Conservation (phyloP, 2,329 filamentous ascomycete species). For the Macrophomina tecta region DNA sequence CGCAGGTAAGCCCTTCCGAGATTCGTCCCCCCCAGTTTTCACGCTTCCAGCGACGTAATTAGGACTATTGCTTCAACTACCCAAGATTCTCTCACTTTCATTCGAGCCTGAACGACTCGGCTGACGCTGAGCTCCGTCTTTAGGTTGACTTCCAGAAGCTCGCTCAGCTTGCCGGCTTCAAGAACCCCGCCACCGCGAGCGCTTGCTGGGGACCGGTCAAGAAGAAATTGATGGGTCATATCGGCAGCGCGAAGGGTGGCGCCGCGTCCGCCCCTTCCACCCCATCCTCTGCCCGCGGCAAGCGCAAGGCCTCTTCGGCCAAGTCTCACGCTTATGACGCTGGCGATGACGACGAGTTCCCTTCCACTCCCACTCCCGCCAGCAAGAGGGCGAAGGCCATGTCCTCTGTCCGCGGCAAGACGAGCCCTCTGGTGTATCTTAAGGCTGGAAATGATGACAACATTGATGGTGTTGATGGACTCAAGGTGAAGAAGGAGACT, state of each 20-base stretch:
- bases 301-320: neutral
- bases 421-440: neutral
- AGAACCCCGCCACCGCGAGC: slow-evolving; percentile 19
- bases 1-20: slow-evolving; percentile 9
- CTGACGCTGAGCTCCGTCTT: neutral
- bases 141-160: slow-evolving; percentile 25
- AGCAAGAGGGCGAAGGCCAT: neutral
- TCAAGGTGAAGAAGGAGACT: neutral
- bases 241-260: neutral
- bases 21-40: no score
- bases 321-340: neutral
- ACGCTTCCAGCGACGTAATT: no score
- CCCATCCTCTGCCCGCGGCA: neutral
- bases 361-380: neutral
- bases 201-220: slow-evolving; percentile 26
- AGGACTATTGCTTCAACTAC: no score
- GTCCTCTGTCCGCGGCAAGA: neutral
- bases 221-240: slow-evolving; percentile 21
- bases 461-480: no score
- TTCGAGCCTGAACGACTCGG: no score
- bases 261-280: neutral
- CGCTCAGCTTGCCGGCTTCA: slow-evolving; percentile 16
- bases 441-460: neutral
- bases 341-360: neutral
- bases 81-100: no score